phyloP scores from a whole-genome alignment of 768 basidiomycete species.

The Boletus sp. region DNA sequence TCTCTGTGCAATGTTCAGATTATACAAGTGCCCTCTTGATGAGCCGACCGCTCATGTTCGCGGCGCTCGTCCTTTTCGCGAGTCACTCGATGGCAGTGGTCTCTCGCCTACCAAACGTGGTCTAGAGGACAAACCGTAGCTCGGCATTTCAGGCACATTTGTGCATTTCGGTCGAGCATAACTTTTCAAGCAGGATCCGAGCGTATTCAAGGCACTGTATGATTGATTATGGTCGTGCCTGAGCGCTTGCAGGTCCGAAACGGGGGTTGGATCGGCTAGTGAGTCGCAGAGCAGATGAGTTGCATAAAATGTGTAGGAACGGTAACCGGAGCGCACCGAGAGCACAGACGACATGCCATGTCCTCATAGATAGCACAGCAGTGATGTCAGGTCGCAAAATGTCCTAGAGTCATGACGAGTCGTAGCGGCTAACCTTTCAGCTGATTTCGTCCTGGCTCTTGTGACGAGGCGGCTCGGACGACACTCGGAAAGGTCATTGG shows the following conservation, averaged over 20 bases:
- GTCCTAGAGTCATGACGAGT: background rate
- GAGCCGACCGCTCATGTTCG: too few relatives aligned
- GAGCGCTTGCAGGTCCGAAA: background rate
- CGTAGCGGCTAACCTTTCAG: too few relatives aligned
- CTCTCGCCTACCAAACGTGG: too few relatives aligned
- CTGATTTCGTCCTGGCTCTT: background rate
- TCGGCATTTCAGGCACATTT: background rate
- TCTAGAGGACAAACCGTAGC: too few relatives aligned
- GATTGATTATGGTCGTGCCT: too few relatives aligned
- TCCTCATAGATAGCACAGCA: background rate
- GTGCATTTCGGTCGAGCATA: too few relatives aligned
- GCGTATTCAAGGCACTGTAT: too few relatives aligned
- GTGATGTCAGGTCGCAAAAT: background rate
- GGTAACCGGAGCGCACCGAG: background rate
- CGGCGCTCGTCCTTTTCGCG: too few relatives aligned
- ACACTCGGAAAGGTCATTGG: background rate
- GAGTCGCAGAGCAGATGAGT: background rate
- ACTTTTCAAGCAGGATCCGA: too few relatives aligned
- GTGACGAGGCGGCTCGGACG: background rate
- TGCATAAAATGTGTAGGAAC: background rate
- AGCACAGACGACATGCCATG: background rate
- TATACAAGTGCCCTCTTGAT: too few relatives aligned
- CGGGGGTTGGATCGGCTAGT: background rate
- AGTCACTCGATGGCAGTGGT: too few relatives aligned
- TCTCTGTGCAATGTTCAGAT: too few relatives aligned